Evolutionary conservation across 2,329 filamentous ascomycete genomes (phyloP).

Genomic region (Aureobasidium uvarum): DNA sequence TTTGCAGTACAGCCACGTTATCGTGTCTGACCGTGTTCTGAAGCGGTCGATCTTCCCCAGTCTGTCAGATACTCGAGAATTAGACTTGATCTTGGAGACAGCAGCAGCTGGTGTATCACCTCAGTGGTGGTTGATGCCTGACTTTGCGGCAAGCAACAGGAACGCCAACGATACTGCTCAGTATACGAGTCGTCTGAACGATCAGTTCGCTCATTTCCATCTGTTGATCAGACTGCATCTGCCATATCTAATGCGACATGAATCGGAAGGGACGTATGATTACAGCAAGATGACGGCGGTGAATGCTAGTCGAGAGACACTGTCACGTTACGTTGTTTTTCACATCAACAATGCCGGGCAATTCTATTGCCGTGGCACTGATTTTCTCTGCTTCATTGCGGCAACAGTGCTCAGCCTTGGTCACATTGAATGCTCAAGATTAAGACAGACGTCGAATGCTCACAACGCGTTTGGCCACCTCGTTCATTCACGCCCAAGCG

Average conservation of each 20-base stretch:
- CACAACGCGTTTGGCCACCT: background rate
- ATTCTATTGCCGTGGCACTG: background rate
- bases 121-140: conserved; percentile 2
- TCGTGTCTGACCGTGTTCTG: conserved; percentile 1
- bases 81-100: background rate
- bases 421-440: conserved; percentile 1
- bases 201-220: conserved; percentile 6
- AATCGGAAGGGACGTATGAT: background rate
- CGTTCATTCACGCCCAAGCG: background rate
- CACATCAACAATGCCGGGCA: background rate
- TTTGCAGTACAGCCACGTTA: background rate
- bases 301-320: conserved; percentile 1
- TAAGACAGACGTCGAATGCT: background rate
- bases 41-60: background rate
- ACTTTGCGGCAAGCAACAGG: background rate
- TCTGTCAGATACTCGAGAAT: background rate
- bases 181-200: background rate
- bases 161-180: background rate
- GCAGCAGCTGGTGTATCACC: background rate
- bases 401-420: background rate
- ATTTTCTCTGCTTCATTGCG: background rate
- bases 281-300: conserved; percentile 6
- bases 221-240: conserved; percentile 4
- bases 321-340: background rate
- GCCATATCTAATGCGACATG: background rate